Conservation (phyloP, 345 rosid species). For the Hibiscus tridactylites region DNA sequence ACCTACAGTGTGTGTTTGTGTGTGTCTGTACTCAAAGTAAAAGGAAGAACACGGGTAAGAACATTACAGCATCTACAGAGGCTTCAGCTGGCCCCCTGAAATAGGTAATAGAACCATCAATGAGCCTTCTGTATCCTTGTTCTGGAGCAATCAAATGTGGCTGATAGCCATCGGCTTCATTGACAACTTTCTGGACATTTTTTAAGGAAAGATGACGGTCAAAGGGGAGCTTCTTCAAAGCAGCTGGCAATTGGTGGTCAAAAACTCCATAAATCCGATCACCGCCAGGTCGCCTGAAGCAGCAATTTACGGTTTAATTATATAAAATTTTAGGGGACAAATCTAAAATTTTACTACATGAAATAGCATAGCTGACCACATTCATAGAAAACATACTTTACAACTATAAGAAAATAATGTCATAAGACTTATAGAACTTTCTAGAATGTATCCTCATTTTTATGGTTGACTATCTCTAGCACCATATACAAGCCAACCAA, state of each 20-base stretch:
- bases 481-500: neutral
- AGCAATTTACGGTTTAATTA: conserved; percentile 13
- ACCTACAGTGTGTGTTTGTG: too few species aligned
- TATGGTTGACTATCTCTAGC: neutral
- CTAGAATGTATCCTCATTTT: neutral
- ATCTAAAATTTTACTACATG: neutral
- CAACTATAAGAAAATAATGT: neutral
- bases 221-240: conserved; percentile 95
- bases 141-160: conserved; percentile 99
- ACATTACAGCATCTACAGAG: conserved; percentile 89
- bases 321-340: neutral
- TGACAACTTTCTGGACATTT: conserved; percentile 95
- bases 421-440: neutral
- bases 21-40: too few species aligned
- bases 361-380: neutral
- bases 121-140: conserved; percentile 96
- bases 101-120: conserved; percentile 90
- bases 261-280: conserved; percentile 95
- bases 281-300: conserved; percentile 91
- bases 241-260: conserved; percentile 96
- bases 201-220: conserved; percentile 88
- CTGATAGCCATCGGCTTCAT: conserved; percentile 99
- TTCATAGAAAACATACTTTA: neutral
- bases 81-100: conserved; percentile 99
- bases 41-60: conserved; percentile 11